These are phyloP conservation scores for Helminthosporium solani DNA, from an alignment of 2,329 filamentous ascomycete species.

Conservation along the genomic window DNA sequence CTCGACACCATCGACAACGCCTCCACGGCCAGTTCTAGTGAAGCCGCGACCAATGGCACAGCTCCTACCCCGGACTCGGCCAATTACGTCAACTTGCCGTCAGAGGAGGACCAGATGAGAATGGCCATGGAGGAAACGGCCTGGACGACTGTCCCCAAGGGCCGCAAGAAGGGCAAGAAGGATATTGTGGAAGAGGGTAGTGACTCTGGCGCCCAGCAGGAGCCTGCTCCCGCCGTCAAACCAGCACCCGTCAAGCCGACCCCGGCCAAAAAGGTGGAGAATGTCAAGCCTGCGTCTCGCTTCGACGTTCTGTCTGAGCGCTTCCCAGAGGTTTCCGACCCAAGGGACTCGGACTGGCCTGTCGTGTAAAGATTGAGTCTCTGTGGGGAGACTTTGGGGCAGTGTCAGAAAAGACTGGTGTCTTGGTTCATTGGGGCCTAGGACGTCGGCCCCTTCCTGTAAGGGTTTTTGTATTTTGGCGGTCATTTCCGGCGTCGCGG, in stretches of 20 bases:
- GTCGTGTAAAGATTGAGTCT: slow-evolving; percentile 31
- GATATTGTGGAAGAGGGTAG: slow-evolving; percentile 45
- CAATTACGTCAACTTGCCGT: slow-evolving; percentile 53
- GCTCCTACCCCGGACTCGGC: slow-evolving; percentile 41
- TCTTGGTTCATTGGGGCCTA: too few relatives aligned
- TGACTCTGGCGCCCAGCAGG: slow-evolving; percentile 18
- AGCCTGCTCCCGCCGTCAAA: slow-evolving; percentile 16
- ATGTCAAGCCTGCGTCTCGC: slow-evolving; percentile 29
- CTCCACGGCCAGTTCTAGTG: slow-evolving; percentile 45
- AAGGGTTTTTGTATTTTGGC: not conserved
- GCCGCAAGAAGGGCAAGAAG: slow-evolving; percentile 58
- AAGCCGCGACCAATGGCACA: slow-evolving; percentile 41
- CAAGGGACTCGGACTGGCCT: slow-evolving; percentile 45
- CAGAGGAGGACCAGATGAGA: slow-evolving; percentile 63
- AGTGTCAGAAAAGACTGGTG: not conserved
- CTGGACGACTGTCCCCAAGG: slow-evolving; percentile 62
- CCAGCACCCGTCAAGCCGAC: slow-evolving; percentile 10
- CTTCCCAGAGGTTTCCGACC: slow-evolving; percentile 29
- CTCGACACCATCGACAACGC: slow-evolving; percentile 54
- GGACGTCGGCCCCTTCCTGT: not conserved
- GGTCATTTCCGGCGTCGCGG: not conserved
- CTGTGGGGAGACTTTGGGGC: not conserved
- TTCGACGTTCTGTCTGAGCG: slow-evolving; percentile 33
- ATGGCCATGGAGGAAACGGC: slow-evolving; percentile 54
- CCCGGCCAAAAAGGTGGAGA: slow-evolving; percentile 25